Evolutionary conservation across 2,329 filamentous ascomycete genomes (phyloP).

Genomic region (Xylaria hypoxylon): DNA sequence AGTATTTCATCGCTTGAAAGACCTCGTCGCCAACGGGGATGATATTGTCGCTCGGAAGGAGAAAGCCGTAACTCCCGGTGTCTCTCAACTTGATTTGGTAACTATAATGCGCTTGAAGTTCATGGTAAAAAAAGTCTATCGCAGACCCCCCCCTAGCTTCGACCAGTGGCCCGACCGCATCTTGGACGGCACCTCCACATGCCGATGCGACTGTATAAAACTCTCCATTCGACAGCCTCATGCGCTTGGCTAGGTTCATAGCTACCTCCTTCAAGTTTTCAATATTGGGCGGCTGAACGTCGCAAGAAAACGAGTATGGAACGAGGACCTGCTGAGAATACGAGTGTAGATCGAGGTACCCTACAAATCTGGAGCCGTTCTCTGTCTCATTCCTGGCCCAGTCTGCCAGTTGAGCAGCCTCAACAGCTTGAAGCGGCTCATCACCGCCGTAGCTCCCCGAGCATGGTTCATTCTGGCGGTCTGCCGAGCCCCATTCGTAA

Average conservation of each 20-base stretch:
- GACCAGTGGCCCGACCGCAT: slow-evolving; percentile 59
- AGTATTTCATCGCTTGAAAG: slow-evolving; percentile 83
- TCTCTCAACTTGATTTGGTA: slow-evolving; percentile 96
- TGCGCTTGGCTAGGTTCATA: slow-evolving; percentile 87
- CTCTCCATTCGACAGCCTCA: slow-evolving; percentile 82
- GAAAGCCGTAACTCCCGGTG: slow-evolving; percentile 92
- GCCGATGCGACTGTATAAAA: slow-evolving; percentile 83
- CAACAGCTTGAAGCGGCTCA: slow-evolving; percentile 82
- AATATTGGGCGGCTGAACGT: slow-evolving; percentile 79
- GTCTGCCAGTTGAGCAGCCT: slow-evolving; percentile 78
- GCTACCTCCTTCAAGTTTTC: slow-evolving; percentile 94
- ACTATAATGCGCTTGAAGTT: slow-evolving; percentile 82
- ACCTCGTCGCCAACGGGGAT: slow-evolving; percentile 90
- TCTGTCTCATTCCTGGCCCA: slow-evolving; percentile 86
- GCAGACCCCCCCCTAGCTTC: slow-evolving; percentile 85
- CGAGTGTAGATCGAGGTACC: slow-evolving; percentile 89
- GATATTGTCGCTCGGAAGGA: slow-evolving; percentile 88
- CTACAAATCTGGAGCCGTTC: slow-evolving; percentile 80
- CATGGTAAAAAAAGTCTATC: slow-evolving; percentile 95
- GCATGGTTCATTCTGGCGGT: slow-evolving; percentile 80
- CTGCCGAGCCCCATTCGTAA: slow-evolving; percentile 82
- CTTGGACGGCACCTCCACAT: slow-evolving; percentile 79
- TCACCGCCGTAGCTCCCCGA: slow-evolving; percentile 91
- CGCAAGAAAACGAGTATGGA: slow-evolving; percentile 89
- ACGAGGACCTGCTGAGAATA: slow-evolving; percentile 96